A percentile compares a stretch with the other conserved stretches of the same genome.
Evolutionary conservation across 2,329 filamentous ascomycete genomes (phyloP).

Genomic region (Boeremia exigua): DNA sequence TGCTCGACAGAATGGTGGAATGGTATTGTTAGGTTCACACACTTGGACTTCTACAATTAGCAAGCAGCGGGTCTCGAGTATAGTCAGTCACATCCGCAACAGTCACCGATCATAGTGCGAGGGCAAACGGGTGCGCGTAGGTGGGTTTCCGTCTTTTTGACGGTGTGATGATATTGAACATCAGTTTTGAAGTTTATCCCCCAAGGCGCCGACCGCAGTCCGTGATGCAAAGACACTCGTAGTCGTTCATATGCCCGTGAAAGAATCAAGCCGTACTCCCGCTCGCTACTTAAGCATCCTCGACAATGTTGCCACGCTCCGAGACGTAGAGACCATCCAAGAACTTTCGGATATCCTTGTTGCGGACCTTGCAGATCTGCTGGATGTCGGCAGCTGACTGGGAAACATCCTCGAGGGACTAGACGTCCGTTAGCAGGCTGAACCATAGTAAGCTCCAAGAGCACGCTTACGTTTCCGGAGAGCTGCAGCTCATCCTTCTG

Average conservation of each 20-base stretch:
- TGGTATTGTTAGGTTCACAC: no score
- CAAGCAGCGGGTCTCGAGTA: background rate
- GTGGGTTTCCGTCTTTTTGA: constrained; percentile 32
- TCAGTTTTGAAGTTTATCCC: constrained; percentile 48
- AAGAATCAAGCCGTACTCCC: constrained; percentile 47
- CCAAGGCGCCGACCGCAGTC: constrained; percentile 47
- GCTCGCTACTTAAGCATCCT: constrained; percentile 56
- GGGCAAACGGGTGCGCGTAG: background rate
- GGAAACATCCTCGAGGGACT: constrained; percentile 91
- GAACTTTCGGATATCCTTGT: constrained; percentile 99
- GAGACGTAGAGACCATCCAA: constrained; percentile 99
- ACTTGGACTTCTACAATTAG: background rate
- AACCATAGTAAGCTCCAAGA: background rate
- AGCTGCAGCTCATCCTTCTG: constrained; percentile 98
- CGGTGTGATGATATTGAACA: constrained; percentile 48
- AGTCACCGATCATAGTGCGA: background rate
- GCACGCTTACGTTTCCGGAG: constrained; percentile 70
- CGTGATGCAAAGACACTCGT: constrained; percentile 50
- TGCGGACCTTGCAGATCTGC: constrained; percentile 98
- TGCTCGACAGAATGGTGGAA: background rate
- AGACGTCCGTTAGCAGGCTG: constrained; percentile 26
- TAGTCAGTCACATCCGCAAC: background rate
- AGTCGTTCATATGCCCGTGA: constrained; percentile 49
- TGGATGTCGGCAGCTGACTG: constrained; percentile 99
- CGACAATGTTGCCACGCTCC: constrained; percentile 93